Evolutionary conservation across 2,329 filamentous ascomycete species (phyloP).

Genomic region (Teratosphaeria pseudoeucalypti): DNA sequence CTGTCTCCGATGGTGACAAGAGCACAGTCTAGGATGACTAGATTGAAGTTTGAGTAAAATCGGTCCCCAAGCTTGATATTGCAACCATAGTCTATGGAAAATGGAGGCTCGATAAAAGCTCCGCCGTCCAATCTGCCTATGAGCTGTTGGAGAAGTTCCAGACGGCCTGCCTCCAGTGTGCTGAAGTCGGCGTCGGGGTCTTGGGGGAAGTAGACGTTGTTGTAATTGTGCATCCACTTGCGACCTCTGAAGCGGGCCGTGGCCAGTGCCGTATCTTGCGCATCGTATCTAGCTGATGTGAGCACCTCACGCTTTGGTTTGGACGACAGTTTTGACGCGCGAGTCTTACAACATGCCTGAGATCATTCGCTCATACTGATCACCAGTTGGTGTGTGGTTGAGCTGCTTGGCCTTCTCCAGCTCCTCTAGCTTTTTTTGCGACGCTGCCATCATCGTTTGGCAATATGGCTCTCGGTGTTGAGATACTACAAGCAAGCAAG

Average conservation of each 20-base stretch:
- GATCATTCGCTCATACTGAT: not conserved
- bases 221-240: not conserved
- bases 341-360: not conserved
- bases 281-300: not conserved
- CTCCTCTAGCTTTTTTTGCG: not conserved
- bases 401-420: not conserved
- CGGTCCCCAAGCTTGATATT: conserved; percentile 61
- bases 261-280: not conserved
- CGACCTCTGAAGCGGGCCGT: not conserved
- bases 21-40: conserved; percentile 67
- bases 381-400: not conserved
- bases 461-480: not conserved
- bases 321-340: not conserved
- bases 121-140: conserved; percentile 42
- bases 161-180: not conserved
- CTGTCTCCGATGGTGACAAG: conserved; percentile 63
- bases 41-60: conserved; percentile 69
- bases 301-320: not conserved
- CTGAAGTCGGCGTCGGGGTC: not conserved
- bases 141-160: not conserved
- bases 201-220: not conserved
- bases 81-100: conserved; percentile 67
- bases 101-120: conserved; percentile 59
- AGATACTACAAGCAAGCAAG: not conserved
- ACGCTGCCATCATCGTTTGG: not conserved